These are phyloP conservation scores for Solanum habrochaites DNA, from an alignment of 257 asterid species.

Conservation along the genomic window DNA sequence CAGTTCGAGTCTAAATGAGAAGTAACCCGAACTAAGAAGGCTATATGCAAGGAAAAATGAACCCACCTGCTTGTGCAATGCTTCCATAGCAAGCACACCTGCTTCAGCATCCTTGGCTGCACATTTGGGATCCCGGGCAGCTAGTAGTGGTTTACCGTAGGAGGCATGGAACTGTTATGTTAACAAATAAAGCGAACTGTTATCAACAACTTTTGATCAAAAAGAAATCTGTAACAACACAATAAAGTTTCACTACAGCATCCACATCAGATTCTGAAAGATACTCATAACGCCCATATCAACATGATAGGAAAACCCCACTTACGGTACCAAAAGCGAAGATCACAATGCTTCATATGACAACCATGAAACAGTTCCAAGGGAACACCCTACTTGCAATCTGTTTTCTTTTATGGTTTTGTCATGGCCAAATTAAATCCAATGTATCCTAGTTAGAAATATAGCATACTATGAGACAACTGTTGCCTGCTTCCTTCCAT, in stretches of 20 bases:
- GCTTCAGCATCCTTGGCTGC: conserved; percentile 97
- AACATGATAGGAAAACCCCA: background rate
- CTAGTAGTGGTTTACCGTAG: conserved; percentile 89
- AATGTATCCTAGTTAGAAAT: background rate
- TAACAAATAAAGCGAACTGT: background rate
- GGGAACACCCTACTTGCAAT: background rate
- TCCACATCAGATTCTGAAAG: background rate
- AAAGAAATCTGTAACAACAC: background rate
- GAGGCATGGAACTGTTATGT: conserved; percentile 80
- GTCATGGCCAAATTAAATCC: background rate
- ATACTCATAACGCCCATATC: background rate
- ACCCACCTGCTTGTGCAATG: conserved; percentile 93
- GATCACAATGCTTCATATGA: background rate
- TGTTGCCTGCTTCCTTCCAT: background rate
- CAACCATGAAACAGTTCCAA: background rate
- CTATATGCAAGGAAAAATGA: background rate
- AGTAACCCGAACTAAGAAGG: background rate
- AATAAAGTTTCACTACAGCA: background rate
- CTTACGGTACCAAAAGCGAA: background rate
- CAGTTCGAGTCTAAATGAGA: conserved; percentile 3
- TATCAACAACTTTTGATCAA: background rate
- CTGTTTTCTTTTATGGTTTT: background rate
- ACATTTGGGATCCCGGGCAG: conserved; percentile 95
- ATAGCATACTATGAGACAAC: background rate
- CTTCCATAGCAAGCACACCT: conserved; percentile 97